Percentiles rank a stretch among this genome's conserved stretches.
Conservation (phyloP, 208 protist genomes). For the Phytomonas serpens region DNA sequence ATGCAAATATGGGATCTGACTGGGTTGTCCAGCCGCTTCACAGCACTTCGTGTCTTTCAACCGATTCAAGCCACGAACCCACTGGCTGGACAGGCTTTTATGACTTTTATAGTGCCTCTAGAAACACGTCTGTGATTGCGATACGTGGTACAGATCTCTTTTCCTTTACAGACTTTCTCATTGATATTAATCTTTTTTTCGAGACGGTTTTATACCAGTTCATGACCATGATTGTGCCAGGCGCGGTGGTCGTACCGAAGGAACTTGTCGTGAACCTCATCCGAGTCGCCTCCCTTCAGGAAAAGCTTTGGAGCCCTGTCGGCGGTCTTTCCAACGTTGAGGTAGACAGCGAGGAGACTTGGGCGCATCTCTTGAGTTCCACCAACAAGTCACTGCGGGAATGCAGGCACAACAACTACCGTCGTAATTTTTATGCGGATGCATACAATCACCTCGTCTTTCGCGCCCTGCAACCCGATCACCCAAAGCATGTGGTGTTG, state of each 20-base stretch:
- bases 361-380: constrained; percentile 12
- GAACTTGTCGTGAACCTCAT: constrained; percentile 52
- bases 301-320: constrained; percentile 2
- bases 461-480: constrained; percentile 3
- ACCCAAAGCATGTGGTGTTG: constrained; percentile 42
- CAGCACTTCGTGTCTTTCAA: constrained; percentile 28
- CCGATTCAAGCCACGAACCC: constrained; percentile 39
- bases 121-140: constrained; percentile 53
- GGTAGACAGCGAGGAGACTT: constrained; percentile 8
- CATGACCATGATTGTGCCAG: constrained; percentile 47
- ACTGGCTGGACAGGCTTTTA: constrained; percentile 57
- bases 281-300: constrained; percentile 40
- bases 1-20: constrained; percentile 47
- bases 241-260: constrained; percentile 41
- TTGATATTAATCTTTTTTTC: constrained; percentile 75
- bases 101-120: constrained; percentile 58
- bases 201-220: constrained; percentile 71
- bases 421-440: constrained; percentile 69
- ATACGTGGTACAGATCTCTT: constrained; percentile 72
- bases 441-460: constrained; percentile 65
- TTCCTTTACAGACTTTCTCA: constrained; percentile 62
- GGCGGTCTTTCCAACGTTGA: constrained; percentile 1
- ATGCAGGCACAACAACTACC: constrained; percentile 74
- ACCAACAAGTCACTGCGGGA: constrained; percentile 30
- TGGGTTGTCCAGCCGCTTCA: constrained; percentile 53